Conservation (phyloP, 2,329 filamentous ascomycete species). For the Ceratocystis cubensis region DNA sequence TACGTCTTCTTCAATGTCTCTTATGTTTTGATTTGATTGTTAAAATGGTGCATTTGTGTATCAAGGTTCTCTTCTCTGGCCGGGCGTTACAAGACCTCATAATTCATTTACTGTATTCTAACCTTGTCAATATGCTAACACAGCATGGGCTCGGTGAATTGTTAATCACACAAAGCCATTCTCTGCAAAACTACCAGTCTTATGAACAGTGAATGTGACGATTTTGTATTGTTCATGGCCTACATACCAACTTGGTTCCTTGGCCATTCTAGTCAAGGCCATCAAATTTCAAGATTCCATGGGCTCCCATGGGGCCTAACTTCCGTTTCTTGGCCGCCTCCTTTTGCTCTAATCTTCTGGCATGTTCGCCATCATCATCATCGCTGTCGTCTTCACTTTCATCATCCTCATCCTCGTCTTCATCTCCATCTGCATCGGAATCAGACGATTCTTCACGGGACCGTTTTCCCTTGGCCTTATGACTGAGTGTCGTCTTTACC, state of each 20-base stretch:
- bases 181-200: neutral
- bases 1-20: neutral
- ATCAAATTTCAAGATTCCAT: slow-evolving; percentile 40
- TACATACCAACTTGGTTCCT: neutral
- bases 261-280: slow-evolving; percentile 31
- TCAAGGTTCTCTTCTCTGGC: neutral
- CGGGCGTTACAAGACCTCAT: neutral
- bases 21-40: neutral
- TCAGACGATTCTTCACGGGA: slow-evolving; percentile 23
- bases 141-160: too few relatives aligned
- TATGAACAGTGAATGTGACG: neutral
- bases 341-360: slow-evolving; percentile 23
- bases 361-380: slow-evolving; percentile 24
- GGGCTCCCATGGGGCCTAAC: slow-evolving; percentile 39
- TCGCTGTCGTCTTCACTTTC: slow-evolving; percentile 35
- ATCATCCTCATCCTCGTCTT: slow-evolving; percentile 31
- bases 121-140: too few relatives aligned
- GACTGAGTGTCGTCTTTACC: slow-evolving; percentile 24
- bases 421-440: slow-evolving; percentile 34
- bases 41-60: neutral
- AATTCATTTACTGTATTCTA: neutral
- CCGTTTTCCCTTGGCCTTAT: slow-evolving; percentile 16
- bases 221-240: too few relatives aligned
- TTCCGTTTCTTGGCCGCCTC: slow-evolving; percentile 30
- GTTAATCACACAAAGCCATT: too few relatives aligned